These are phyloP conservation scores for Calonectria naviculata DNA, from an alignment of 2,329 filamentous ascomycete genomes.

Conservation along the genomic window DNA sequence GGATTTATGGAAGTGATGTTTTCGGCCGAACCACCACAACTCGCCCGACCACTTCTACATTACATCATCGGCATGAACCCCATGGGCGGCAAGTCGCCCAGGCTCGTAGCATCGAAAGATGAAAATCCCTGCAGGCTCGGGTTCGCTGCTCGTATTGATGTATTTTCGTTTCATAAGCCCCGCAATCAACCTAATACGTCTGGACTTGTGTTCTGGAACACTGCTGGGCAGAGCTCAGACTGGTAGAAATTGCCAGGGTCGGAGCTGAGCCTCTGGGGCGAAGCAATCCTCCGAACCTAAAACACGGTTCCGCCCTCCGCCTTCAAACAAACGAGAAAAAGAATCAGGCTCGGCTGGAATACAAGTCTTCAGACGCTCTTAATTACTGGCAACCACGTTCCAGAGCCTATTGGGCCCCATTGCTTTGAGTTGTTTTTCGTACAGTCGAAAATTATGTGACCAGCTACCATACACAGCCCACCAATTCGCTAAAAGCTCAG, in stretches of 20 bases:
- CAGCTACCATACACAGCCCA: no score
- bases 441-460: neutral
- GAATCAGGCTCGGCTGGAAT: neutral
- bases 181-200: neutral
- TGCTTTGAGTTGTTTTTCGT: no score
- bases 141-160: neutral
- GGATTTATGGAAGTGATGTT: neutral
- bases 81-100: neutral
- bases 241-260: neutral
- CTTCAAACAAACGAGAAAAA: neutral
- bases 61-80: neutral
- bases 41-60: neutral
- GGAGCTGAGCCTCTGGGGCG: slow-evolving; percentile 4
- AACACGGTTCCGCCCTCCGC: neutral
- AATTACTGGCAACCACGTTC: neutral
- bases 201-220: neutral
- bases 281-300: slow-evolving; percentile 7
- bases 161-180: neutral
- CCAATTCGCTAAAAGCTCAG: neutral
- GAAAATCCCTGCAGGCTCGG: neutral
- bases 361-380: neutral
- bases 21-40: neutral
- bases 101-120: neutral
- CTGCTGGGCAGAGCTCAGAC: neutral
- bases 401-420: no score